Percentiles rank a stretch among this genome's conserved stretches.
phyloP scores from a whole-genome alignment of 495 filamentous ascomycete species.

The Geoglossum glabrum region DNA sequence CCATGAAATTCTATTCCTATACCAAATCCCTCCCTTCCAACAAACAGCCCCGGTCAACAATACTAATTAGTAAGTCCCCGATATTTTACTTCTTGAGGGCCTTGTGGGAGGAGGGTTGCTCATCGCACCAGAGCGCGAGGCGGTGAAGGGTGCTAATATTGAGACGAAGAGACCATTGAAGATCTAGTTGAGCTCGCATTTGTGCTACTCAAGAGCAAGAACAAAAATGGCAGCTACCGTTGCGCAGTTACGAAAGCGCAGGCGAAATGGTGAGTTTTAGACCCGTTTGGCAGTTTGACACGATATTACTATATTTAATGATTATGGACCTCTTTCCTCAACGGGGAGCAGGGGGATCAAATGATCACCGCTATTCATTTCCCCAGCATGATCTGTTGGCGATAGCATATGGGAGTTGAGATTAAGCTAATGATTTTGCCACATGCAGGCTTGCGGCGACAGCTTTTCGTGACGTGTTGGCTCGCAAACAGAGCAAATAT shows the following conservation, averaged over 20 bases:
- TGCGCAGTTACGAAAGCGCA: constrained; percentile 43
- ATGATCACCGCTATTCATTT: neutral
- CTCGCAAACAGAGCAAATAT: constrained; percentile 50
- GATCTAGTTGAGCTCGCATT: constrained; percentile 45
- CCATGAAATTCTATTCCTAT: constrained; percentile 73
- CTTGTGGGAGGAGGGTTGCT: neutral
- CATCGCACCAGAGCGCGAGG: neutral
- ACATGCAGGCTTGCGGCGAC: constrained; percentile 34
- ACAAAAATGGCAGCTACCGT: constrained; percentile 27
- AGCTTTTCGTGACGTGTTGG: constrained; percentile 44
- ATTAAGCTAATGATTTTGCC: neutral
- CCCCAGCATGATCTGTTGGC: neutral
- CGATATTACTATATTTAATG: too few species aligned
- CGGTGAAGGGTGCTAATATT: neutral
- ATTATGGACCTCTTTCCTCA: too few species aligned
- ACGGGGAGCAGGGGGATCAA: neutral
- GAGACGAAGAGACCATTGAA: constrained; percentile 35
- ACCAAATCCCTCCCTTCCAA: constrained; percentile 34
- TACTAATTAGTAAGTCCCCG: constrained; percentile 45
- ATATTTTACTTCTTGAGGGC: neutral
- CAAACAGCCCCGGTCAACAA: constrained; percentile 28
- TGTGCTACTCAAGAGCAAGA: constrained; percentile 40
- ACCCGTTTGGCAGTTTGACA: neutral
- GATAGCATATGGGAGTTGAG: neutral
- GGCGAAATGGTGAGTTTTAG: constrained; percentile 38